These are phyloP conservation scores for Picocystis sp. DNA, from an alignment of 163 green algal genomes.

Conservation along the genomic window DNA sequence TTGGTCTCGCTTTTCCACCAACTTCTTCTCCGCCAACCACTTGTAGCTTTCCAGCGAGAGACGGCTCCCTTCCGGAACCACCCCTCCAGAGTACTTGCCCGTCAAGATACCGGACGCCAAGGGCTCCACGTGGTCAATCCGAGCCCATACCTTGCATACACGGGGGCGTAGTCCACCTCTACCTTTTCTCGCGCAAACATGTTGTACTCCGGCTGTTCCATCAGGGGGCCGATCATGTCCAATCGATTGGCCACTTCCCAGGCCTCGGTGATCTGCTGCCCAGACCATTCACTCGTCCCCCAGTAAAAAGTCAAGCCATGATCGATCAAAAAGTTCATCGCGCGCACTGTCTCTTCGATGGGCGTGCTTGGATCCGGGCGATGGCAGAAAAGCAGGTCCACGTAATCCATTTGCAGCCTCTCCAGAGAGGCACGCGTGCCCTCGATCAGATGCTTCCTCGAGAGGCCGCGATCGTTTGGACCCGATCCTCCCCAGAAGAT, in stretches of 20 bases:
- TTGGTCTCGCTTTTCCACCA: slow-evolving; percentile 28
- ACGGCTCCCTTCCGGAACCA: slow-evolving; percentile 40
- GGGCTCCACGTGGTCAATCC: slow-evolving; percentile 64
- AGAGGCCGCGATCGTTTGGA: slow-evolving; percentile 51
- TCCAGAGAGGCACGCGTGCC: slow-evolving; percentile 46
- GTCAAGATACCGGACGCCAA: slow-evolving; percentile 57
- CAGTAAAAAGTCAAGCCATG: slow-evolving; percentile 56
- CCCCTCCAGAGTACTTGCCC: slow-evolving; percentile 61
- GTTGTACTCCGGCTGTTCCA: slow-evolving; percentile 79
- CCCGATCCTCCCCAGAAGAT: slow-evolving; percentile 28
- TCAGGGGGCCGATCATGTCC: slow-evolving; percentile 34
- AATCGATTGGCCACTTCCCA: slow-evolving; percentile 37
- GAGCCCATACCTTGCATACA: slow-evolving; percentile 16
- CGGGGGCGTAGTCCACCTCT: background rate
- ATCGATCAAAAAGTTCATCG: slow-evolving; percentile 64
- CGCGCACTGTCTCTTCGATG: slow-evolving; percentile 73
- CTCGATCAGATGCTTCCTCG: slow-evolving; percentile 74
- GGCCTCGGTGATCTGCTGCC: slow-evolving; percentile 50
- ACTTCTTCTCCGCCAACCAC: slow-evolving; percentile 28
- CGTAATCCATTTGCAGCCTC: slow-evolving; percentile 50
- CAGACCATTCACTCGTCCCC: slow-evolving; percentile 53
- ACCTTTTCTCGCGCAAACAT: slow-evolving; percentile 55
- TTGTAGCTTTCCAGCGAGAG: slow-evolving; percentile 50
- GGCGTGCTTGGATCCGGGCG: slow-evolving; percentile 49
- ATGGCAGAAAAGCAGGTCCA: slow-evolving; percentile 69